These are phyloP conservation scores for Aspergillus avenaceus DNA, from an alignment of 495 filamentous ascomycete genomes.

Conservation along the genomic window DNA sequence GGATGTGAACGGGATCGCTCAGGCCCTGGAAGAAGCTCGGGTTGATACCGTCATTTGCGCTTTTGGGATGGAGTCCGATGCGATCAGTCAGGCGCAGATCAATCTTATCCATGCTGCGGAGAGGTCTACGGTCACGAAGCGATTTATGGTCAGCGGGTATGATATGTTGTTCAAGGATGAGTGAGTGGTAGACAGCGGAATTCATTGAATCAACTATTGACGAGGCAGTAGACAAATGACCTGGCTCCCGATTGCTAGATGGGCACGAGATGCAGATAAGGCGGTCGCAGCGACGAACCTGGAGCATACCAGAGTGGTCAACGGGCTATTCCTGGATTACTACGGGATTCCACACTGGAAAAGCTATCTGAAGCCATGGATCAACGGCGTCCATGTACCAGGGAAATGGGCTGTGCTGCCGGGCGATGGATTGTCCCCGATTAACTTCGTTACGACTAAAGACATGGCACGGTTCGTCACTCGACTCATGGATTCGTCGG, in stretches of 20 bases:
- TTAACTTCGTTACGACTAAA: constrained; percentile 35
- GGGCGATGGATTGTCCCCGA: constrained; percentile 26
- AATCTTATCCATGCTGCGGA: constrained; percentile 36
- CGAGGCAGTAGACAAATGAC: not conserved
- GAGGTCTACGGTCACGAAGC: constrained; percentile 27
- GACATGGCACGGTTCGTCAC: constrained; percentile 40
- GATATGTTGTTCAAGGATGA: constrained; percentile 4
- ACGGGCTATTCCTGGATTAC: constrained; percentile 40
- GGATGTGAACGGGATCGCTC: constrained; percentile 19
- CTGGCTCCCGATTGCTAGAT: not conserved
- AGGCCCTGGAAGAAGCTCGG: constrained; percentile 32
- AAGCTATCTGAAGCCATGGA: constrained; percentile 20
- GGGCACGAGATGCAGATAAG: not conserved
- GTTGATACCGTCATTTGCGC: constrained; percentile 35
- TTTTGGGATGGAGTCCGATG: constrained; percentile 12
- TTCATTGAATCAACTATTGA: not conserved
- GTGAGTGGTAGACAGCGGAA: not conserved
- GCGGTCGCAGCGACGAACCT: constrained; percentile 15
- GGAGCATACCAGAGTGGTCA: constrained; percentile 33
- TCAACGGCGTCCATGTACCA: constrained; percentile 29
- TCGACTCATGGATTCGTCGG: constrained; percentile 25
- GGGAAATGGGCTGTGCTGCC: constrained; percentile 35
- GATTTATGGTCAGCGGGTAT: constrained; percentile 27
- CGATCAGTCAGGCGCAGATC: not conserved
- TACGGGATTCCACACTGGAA: constrained; percentile 27